Base-by-base conservation (phyloP, 352 stramenopile species). In the Blastocystis sp. region DNA sequence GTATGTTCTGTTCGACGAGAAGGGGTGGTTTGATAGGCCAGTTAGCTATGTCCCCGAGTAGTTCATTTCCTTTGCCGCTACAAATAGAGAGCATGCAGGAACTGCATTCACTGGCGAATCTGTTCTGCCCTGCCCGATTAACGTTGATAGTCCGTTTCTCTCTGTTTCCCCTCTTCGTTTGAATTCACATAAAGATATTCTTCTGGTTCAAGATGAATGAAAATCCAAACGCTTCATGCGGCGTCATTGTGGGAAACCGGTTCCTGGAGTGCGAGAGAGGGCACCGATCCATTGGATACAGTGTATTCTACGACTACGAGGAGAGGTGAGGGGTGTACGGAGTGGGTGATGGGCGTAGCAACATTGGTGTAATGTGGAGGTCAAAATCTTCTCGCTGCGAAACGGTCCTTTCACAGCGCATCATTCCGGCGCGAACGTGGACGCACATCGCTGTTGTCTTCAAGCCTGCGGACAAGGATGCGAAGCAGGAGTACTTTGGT, bases 391-490 rank as follows among this genome's bases (percentile, higher is more conserved):
- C 74, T 12, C 41, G 24, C 1, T 85, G 74, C 19, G 74, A 85
- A 62, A 21, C 29, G 45, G 24, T 67, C 12, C 26, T 41, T 33
- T 39, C 31, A 26, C 51, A 51, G 13, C 31, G 50, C 10, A 16
- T n/a, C 4, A 77, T 77, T 55, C 66, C 10, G 4, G 6, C 45
- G 51, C 24, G 45, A 33, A 59, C 29, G n/a, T 85, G 74, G 74
- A 85, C 74, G 10, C 74, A 85, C 29, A 55, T 85, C 6, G n/a
- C 74, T 13, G 51, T 85, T 10, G 51, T 85, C 1, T 85, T 85
- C 31, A n/a, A 10, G 51, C 74, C 74, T 26, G 19, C 66, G 6
- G 74, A 85, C 10, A 29, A 31, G 6, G 61, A 67, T 59, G 24
- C 70, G 37, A 37, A 66, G 26, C n/a, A 45, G 10, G 55, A 69